Conservation (phyloP, 75 land plant species). For the Cryptomeria japonica region DNA sequence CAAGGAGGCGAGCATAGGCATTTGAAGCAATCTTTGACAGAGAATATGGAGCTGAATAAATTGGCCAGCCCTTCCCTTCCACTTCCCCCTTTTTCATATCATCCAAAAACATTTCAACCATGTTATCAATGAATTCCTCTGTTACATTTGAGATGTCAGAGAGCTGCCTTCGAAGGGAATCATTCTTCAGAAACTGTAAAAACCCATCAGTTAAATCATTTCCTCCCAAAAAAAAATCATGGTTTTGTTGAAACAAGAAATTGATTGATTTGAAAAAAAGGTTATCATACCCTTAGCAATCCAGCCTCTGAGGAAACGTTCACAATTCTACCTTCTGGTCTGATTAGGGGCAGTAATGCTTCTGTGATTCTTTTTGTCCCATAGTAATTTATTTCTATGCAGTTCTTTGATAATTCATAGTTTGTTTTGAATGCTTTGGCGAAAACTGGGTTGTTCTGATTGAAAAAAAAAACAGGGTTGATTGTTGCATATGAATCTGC, state of each 20-base stretch:
- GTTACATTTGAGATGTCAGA: constrained; percentile 7
- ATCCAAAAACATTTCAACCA: constrained; percentile 24
- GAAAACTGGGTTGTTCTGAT: not conserved
- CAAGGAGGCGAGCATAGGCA: constrained; percentile 35
- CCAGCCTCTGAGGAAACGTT: constrained; percentile 47
- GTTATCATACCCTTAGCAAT: not conserved
- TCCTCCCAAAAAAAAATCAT: not conserved
- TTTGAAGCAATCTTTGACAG: constrained; percentile 39
- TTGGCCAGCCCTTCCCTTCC: constrained; percentile 27
- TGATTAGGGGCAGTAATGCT: constrained; percentile 64
- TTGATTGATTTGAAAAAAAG: not conserved
- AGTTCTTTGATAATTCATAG: not conserved
- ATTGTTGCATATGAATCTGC: no score
- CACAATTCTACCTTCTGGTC: constrained; percentile 72
- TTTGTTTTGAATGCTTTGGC: not conserved
- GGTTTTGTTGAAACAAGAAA: not conserved
- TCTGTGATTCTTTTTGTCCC: constrained; percentile 60
- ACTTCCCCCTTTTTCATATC: constrained; percentile 17
- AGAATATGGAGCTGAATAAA: not conserved
- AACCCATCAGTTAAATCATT: not conserved
- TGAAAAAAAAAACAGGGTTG: no score
- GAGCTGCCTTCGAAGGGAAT: constrained; percentile 12
- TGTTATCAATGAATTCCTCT: constrained; percentile 22
- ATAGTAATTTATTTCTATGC: constrained; percentile 52
- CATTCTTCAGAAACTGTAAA: constrained; percentile 19